Percentiles rank a stretch among this genome's conserved stretches.
These are phyloP conservation scores for Mucor indicus DNA, from an alignment of 371 early-diverging fungal genomes.

Conservation along the genomic window DNA sequence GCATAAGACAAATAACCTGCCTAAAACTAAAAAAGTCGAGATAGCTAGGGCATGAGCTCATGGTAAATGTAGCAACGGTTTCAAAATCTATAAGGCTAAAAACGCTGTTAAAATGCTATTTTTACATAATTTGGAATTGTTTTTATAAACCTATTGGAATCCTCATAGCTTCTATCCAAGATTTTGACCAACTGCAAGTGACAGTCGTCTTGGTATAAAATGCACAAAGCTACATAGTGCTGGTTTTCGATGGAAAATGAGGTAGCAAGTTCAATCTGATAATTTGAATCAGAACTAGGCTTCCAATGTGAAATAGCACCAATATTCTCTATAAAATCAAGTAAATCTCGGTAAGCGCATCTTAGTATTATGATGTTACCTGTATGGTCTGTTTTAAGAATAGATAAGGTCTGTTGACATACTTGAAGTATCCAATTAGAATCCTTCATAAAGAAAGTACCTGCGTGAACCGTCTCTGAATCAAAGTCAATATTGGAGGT, in stretches of 20 bases:
- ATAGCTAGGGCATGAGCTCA: conserved; percentile 13
- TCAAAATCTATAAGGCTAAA: too few relatives aligned
- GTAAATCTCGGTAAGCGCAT: too few relatives aligned
- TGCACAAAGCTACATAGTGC: conserved; percentile 8
- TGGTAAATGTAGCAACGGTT: too few relatives aligned
- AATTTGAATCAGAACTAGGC: neutral
- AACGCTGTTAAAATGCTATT: too few relatives aligned
- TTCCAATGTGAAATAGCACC: neutral
- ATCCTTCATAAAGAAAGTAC: conserved; percentile 1
- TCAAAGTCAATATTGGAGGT: neutral
- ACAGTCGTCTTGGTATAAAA: neutral
- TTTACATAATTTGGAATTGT: too few relatives aligned
- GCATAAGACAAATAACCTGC: conserved; percentile 1
- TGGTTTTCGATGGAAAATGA: conserved; percentile 1
- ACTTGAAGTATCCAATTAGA: conserved; percentile 9
- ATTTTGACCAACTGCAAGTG: conserved; percentile 1
- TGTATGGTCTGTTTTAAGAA: conserved; percentile 1
- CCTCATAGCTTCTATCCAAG: neutral
- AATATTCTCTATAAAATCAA: neutral
- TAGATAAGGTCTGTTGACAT: conserved; percentile 1
- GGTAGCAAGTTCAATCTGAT: conserved; percentile 10
- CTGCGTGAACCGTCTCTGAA: conserved; percentile 10
- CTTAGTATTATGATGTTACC: too few relatives aligned
- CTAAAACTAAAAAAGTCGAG: conserved; percentile 7
- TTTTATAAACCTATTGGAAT: too few relatives aligned